phyloP scores from a whole-genome alignment of 257 asterid genomes.

The Echites panduratus region DNA sequence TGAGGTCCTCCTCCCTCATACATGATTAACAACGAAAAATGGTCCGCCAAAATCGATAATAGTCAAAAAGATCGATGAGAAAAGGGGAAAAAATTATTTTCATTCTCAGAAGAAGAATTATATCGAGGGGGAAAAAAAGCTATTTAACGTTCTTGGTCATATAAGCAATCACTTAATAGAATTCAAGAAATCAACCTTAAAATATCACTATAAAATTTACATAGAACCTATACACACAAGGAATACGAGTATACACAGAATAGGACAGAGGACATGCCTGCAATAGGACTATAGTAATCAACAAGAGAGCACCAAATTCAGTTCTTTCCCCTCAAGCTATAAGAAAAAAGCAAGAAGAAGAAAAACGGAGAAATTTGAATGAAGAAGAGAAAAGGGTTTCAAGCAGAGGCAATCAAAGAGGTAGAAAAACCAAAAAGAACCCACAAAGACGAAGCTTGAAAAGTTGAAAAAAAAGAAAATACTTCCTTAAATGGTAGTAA shows the following conservation, averaged over 20 bases:
- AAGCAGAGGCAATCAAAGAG: slow-evolving; percentile 15
- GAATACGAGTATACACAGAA: background rate
- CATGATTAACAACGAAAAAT: too few species aligned
- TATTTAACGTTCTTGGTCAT: background rate
- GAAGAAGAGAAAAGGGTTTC: slow-evolving; percentile 22
- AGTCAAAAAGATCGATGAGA: background rate
- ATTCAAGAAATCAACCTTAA: background rate
- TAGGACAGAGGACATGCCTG: slow-evolving; percentile 13
- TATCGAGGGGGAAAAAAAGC: background rate
- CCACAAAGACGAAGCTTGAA: slow-evolving; percentile 5
- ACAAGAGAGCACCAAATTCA: background rate
- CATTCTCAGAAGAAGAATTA: background rate
- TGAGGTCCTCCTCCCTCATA: too few species aligned
- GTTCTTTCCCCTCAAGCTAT: background rate
- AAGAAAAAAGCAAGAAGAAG: too few species aligned
- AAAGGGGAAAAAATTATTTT: too few species aligned
- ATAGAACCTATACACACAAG: background rate
- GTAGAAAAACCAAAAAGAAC: slow-evolving; percentile 2
- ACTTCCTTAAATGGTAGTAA: slow-evolving; percentile 1
- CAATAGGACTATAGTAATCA: slow-evolving; percentile 7
- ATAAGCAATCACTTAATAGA: background rate
- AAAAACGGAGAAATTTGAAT: slow-evolving; percentile 20
- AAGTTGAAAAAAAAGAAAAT: slow-evolving; percentile 3
- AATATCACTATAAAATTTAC: background rate
- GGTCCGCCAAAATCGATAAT: too few species aligned